Conservation (phyloP, 129 eudicot genomes). For the Solidago caesia region DNA sequence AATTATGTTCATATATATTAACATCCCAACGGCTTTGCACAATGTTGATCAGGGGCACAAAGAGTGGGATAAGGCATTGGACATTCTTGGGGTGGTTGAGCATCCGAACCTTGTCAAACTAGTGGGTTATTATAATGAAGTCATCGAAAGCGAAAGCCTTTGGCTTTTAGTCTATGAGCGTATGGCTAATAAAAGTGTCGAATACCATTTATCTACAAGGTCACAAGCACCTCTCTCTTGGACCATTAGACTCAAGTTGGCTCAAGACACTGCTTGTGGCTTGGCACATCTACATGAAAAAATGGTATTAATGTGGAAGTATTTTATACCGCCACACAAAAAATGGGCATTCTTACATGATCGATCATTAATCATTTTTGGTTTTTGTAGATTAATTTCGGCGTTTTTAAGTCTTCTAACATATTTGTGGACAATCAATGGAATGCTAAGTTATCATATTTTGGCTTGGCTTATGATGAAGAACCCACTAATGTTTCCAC, state of each 20-base stretch:
- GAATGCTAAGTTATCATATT: conserved; percentile 90
- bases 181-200: conserved; percentile 87
- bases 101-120: conserved; percentile 84
- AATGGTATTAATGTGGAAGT: conserved; percentile 47
- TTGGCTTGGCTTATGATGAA: conserved; percentile 87
- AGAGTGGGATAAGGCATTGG: conserved; percentile 91
- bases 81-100: conserved; percentile 83
- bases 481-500: conserved; percentile 87
- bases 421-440: conserved; percentile 80
- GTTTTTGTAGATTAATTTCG: conserved; percentile 57
- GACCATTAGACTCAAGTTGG: conserved; percentile 77
- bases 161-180: conserved; percentile 76
- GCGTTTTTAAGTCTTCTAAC: conserved; percentile 91
- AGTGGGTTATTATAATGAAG: conserved; percentile 86
- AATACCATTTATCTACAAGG: conserved; percentile 64
- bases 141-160: conserved; percentile 89
- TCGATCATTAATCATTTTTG: not conserved
- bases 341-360: not conserved
- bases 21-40: too few relatives aligned
- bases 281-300: conserved; percentile 75
- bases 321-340: not conserved
- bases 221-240: conserved; percentile 62
- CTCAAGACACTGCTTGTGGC: conserved; percentile 93
- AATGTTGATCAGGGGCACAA: conserved; percentile 74
- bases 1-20: too few relatives aligned